Evolutionary conservation across 2,329 filamentous ascomycete genomes (phyloP).

Genomic region (Penicillium sp.): DNA sequence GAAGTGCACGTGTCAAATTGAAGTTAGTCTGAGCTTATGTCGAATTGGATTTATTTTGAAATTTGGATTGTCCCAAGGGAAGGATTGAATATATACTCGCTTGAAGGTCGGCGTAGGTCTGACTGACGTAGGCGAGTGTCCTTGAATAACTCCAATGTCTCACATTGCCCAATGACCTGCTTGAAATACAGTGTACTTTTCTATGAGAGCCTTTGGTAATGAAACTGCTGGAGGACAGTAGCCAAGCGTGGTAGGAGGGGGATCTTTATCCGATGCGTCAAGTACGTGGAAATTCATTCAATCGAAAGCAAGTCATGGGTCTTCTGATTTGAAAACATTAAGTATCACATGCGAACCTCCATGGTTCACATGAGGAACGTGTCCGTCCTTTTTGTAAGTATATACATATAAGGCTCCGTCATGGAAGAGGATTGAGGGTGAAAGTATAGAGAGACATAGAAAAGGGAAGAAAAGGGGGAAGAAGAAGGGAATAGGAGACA

Average conservation of each 20-base stretch:
- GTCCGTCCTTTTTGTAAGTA: constrained; percentile 4
- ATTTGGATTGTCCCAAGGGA: background rate
- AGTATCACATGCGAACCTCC: constrained; percentile 5
- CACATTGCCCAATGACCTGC: background rate
- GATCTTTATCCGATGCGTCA: too few relatives aligned
- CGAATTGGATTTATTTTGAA: background rate
- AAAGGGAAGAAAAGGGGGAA: background rate
- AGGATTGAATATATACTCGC: background rate
- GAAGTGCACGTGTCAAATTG: background rate
- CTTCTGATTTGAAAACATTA: constrained; percentile 8
- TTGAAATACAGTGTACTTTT: too few relatives aligned
- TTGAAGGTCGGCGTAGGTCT: background rate
- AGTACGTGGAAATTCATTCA: background rate
- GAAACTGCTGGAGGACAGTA: too few relatives aligned
- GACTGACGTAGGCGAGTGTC: background rate
- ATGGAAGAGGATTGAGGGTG: background rate
- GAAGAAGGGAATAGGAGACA: background rate
- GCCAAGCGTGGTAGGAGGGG: too few relatives aligned
- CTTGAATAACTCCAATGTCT: background rate
- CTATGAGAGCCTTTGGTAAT: too few relatives aligned
- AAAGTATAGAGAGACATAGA: constrained; percentile 1
- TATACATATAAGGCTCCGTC: constrained; percentile 12
- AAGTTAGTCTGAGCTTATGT: background rate
- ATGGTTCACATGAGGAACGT: background rate
- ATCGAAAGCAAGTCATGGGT: background rate